Conservation (phyloP, 2,329 filamentous ascomycete genomes). For the Chaetomium olivaceum region DNA sequence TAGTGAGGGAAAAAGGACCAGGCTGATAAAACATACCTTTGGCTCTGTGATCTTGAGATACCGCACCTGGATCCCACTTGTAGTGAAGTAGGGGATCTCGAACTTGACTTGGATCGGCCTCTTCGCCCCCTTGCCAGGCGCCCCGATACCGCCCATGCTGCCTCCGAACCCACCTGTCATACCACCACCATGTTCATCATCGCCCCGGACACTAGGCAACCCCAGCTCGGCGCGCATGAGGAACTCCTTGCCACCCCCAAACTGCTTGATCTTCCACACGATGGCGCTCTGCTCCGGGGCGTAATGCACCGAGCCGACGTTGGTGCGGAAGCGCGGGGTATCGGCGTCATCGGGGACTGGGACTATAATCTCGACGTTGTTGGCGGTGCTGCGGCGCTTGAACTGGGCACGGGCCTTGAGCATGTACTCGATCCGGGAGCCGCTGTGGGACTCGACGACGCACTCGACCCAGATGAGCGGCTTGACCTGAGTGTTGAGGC, state of each 20-base stretch:
- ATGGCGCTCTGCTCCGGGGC: slow-evolving; percentile 96
- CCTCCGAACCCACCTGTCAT: slow-evolving; percentile 98
- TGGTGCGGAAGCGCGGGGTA: slow-evolving; percentile 92
- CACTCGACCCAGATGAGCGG: slow-evolving; percentile 99
- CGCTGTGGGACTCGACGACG: slow-evolving; percentile 92
- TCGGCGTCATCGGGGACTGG: slow-evolving; percentile 97
- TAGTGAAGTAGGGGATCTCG: slow-evolving; percentile 99
- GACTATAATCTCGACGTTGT: slow-evolving; percentile 97
- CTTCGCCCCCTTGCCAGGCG: slow-evolving; percentile 78
- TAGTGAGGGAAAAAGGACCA: background rate
- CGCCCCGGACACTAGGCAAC: slow-evolving; percentile 87
- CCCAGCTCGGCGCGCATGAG: slow-evolving; percentile 97
- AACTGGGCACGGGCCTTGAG: slow-evolving; percentile 97
- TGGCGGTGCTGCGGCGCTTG: slow-evolving; percentile 94
- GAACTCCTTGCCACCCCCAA: slow-evolving; percentile 97
- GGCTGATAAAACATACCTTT: slow-evolving; percentile 69
- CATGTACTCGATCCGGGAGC: slow-evolving; percentile 97
- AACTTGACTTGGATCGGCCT: slow-evolving; percentile 98
- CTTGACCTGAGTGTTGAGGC: slow-evolving; percentile 97
- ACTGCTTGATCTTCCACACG: slow-evolving; percentile 99
- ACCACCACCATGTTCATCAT: slow-evolving; percentile 91
- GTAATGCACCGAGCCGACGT: slow-evolving; percentile 96
- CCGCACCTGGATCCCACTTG: slow-evolving; percentile 94
- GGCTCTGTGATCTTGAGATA: slow-evolving; percentile 99
- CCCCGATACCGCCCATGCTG: slow-evolving; percentile 89